Base-by-base conservation (phyloP, 129 eudicot genomes). In the Pittosporum tobira region DNA sequence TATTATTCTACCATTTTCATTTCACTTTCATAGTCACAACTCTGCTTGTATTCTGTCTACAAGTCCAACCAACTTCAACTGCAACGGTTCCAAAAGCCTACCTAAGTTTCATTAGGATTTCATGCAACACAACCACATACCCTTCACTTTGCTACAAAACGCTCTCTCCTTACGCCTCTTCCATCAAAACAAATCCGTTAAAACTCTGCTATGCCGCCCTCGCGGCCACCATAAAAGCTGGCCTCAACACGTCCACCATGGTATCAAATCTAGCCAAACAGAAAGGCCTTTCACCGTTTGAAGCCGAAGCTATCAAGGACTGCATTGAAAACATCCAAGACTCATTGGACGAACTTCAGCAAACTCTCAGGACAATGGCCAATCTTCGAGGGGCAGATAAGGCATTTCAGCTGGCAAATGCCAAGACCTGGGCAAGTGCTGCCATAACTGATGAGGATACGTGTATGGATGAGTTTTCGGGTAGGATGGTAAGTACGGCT, bases 381-480 rank as follows among this genome's bases (percentile, higher is more conserved):
- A n/a, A n/a, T n/a, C n/a, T n/a, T n/a, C n/a, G n/a, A n/a, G n/a
- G n/a, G n/a, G 55, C 52, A 0, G 77, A 72, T 34, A 61, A 62
- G 61, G 62, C 57, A 6, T 83, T 83, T 29, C 68, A 59, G 49
- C 70, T 83, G 71, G 70, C 77, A 0, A 88, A 84, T 45, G 88
- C 85, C 0, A 80, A 84, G 69, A 89, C 95, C 5, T 79, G 83
- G 77, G 85, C 82, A 4, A 90, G 97, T 43, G 86, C 97, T 0
- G 95, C 87, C 16, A 79, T 90, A n/a, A 82, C 95, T 0, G 81
- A 90, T 30, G 84, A 83, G 66, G 65, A 77, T 48, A 76, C 97
- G 34, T 90, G 97, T 58, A 64, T 75, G 31, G 97, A 90, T 16
- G 97, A 77, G 23, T 64, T 82, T 42, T 36, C 77, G 9, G 88